These are phyloP conservation scores for Apophysomyces trapeziformis DNA, from an alignment of 371 early-diverging fungal genomes.

Conservation along the genomic window DNA sequence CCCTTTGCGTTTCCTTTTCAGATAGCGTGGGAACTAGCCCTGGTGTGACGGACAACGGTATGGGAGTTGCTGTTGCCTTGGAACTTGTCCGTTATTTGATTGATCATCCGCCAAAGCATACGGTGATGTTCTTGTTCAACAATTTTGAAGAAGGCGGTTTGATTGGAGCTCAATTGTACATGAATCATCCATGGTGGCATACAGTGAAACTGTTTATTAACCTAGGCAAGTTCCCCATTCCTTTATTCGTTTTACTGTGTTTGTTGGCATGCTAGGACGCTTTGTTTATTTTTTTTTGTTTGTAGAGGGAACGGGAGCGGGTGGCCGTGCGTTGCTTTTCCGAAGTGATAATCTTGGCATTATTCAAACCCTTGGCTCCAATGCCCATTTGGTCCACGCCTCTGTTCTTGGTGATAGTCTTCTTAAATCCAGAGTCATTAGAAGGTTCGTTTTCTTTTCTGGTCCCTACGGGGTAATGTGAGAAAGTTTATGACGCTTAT, in stretches of 20 bases:
- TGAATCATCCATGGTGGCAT: slow-evolving; percentile 74
- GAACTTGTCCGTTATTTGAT: slow-evolving; percentile 70
- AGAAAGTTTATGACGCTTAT: too few relatives aligned
- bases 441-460: slow-evolving; percentile 32
- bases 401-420: slow-evolving; percentile 66
- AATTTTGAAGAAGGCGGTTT: slow-evolving; percentile 85
- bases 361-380: slow-evolving; percentile 41
- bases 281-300: neutral
- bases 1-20: slow-evolving; percentile 16
- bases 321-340: slow-evolving; percentile 74
- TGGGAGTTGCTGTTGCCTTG: slow-evolving; percentile 71
- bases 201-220: slow-evolving; percentile 80
- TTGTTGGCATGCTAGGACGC: slow-evolving; percentile 69
- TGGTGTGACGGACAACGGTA: slow-evolving; percentile 86
- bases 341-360: slow-evolving; percentile 56
- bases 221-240: slow-evolving; percentile 40
- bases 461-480: neutral
- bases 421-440: slow-evolving; percentile 61
- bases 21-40: slow-evolving; percentile 74
- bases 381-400: slow-evolving; percentile 29
- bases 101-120: slow-evolving; percentile 53
- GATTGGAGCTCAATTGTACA: slow-evolving; percentile 71
- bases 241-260: slow-evolving; percentile 28
- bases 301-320: slow-evolving; percentile 72
- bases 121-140: slow-evolving; percentile 80